These are phyloP conservation scores for Lasiosphaeria hispida DNA, from an alignment of 495 filamentous ascomycete genomes.

Conservation along the genomic window DNA sequence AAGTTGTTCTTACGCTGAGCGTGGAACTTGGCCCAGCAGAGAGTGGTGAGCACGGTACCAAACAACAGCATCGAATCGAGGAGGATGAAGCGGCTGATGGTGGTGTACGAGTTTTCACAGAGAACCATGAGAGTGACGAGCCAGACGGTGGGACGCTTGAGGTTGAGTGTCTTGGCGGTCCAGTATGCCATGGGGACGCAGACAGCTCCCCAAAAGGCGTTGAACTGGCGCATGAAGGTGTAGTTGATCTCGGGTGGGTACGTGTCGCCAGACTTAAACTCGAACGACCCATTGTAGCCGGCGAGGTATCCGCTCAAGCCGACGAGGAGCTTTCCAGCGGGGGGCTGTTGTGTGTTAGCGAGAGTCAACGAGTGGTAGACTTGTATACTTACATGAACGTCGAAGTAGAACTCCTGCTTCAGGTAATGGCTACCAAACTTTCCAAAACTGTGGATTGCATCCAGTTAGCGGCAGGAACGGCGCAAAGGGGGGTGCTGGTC, in stretches of 20 bases:
- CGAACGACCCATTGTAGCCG: constrained; percentile 98
- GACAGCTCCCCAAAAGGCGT: constrained; percentile 87
- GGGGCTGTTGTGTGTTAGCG: constrained; percentile 60
- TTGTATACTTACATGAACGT: constrained; percentile 61
- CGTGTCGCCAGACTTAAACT: constrained; percentile 97
- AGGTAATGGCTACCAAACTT: constrained; percentile 99
- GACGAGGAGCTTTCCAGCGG: constrained; percentile 96
- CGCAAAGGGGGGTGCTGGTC: constrained; percentile 2
- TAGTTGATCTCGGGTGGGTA: constrained; percentile 95
- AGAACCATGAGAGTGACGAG: constrained; percentile 94
- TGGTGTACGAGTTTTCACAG: constrained; percentile 98
- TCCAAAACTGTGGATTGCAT: constrained; percentile 67
- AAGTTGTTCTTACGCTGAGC: constrained; percentile 79
- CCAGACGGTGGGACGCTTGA: constrained; percentile 85
- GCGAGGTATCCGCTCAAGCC: constrained; percentile 93
- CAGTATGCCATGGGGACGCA: constrained; percentile 95
- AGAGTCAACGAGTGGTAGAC: constrained; percentile 9
- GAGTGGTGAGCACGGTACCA: constrained; percentile 92
- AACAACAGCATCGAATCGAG: constrained; percentile 97
- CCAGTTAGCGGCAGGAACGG: constrained; percentile 27
- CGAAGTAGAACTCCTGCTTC: constrained; percentile 99
- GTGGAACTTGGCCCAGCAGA: constrained; percentile 97
- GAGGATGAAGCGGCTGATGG: constrained; percentile 96
- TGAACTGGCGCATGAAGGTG: constrained; percentile 98
- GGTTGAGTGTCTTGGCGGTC: constrained; percentile 85